phyloP scores from a whole-genome alignment of 306 rosid species.

The Senna siamea region DNA sequence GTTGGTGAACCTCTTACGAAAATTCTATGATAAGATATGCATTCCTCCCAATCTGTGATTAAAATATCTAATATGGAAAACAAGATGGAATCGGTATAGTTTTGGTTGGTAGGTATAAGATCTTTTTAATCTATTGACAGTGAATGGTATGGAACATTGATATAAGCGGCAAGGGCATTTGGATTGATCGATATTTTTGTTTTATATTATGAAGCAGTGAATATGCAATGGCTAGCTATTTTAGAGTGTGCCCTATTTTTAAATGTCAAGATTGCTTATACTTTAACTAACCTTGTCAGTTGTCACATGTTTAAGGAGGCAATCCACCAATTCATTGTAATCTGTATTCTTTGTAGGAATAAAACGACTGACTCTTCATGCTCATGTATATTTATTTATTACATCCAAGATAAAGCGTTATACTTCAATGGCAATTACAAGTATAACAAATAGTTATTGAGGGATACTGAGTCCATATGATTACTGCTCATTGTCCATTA shows the following conservation, averaged over 20 bases:
- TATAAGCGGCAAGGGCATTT: neutral
- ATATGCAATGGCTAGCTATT: neutral
- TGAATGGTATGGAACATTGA: neutral
- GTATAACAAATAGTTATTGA: neutral
- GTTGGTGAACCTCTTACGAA: neutral
- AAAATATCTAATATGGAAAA: neutral
- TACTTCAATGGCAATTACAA: neutral
- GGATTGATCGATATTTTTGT: neutral
- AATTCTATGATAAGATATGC: neutral
- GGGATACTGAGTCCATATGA: neutral
- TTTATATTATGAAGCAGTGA: neutral
- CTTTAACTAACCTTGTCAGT: neutral
- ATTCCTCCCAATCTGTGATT: neutral
- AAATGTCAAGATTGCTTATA: neutral
- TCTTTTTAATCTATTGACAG: neutral
- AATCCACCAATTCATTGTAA: neutral
- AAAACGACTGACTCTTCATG: neutral
- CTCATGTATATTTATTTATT: neutral
- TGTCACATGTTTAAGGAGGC: conserved; percentile 1
- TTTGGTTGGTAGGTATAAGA: neutral
- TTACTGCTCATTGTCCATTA: neutral
- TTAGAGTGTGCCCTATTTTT: neutral
- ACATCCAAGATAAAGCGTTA: neutral
- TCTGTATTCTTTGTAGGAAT: neutral
- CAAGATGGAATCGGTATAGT: neutral